These are phyloP conservation scores for Selaginella tamariscina DNA, from an alignment of 75 land plant genomes.

Conservation along the genomic window DNA sequence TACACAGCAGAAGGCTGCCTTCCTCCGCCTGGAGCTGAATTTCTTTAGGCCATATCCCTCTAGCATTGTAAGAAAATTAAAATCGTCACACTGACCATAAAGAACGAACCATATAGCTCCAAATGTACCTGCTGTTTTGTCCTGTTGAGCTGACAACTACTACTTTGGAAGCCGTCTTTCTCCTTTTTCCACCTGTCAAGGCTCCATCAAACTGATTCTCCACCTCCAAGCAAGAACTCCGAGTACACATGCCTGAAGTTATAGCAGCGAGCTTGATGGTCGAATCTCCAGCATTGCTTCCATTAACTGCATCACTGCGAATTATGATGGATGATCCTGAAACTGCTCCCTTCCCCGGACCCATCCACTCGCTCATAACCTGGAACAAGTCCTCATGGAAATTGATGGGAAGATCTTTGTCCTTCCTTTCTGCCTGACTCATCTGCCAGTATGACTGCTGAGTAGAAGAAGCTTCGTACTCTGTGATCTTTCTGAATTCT, in stretches of 20 bases:
- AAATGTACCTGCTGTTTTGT: not conserved
- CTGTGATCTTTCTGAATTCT: constrained; percentile 7
- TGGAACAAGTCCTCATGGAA: not conserved
- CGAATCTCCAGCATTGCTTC: not conserved
- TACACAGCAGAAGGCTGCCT: constrained; percentile 9
- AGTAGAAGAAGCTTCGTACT: not conserved
- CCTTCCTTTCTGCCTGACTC: not conserved
- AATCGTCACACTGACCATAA: too few species aligned
- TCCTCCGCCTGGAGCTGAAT: not conserved
- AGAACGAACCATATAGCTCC: too few species aligned
- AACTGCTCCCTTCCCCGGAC: not conserved
- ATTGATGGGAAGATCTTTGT: constrained; percentile 7
- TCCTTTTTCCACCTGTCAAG: not conserved
- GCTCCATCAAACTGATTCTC: not conserved
- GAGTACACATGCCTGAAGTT: not conserved
- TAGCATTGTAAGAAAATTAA: too few species aligned
- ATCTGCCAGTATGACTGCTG: not conserved
- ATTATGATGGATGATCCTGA: not conserved
- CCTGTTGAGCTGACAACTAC: too few species aligned
- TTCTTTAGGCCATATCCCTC: not conserved
- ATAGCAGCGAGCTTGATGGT: not conserved
- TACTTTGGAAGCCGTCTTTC: not conserved
- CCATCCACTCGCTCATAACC: constrained; percentile 4
- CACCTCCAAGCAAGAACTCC: not conserved
- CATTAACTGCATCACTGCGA: not conserved